phyloP scores from a whole-genome alignment of 106 monocot species.

The Apostasia ramifera region DNA sequence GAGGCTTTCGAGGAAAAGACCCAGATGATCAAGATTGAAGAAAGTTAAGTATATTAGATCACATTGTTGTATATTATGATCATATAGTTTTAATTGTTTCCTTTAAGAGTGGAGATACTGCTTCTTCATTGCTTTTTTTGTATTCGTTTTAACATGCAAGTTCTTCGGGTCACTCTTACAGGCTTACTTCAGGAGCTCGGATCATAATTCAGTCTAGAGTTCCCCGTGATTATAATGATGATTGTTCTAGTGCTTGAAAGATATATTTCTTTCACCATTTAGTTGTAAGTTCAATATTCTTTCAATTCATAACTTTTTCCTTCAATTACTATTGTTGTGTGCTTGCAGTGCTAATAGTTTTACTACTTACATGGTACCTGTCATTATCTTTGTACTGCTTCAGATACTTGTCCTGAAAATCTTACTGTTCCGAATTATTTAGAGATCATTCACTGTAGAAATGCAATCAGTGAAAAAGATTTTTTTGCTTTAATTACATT shows the following conservation, averaged over 20 bases:
- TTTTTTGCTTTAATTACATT: too few species aligned
- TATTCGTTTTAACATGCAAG: slow-evolving; percentile 1
- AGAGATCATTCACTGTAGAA: too few species aligned
- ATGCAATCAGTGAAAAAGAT: too few species aligned
- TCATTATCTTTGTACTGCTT: too few species aligned
- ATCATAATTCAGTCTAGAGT: slow-evolving; percentile 80
- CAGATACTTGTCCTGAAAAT: too few species aligned
- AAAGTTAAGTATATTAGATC: slow-evolving; percentile 62
- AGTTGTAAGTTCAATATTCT: not conserved
- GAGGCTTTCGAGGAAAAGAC: slow-evolving; percentile 61
- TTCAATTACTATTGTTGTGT: too few species aligned
- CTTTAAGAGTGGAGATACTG: not conserved
- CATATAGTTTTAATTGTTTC: not conserved
- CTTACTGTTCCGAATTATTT: too few species aligned
- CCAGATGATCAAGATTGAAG: slow-evolving; percentile 73
- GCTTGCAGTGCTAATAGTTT: too few species aligned
- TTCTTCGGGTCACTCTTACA: slow-evolving; percentile 24
- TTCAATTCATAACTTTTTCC: not conserved
- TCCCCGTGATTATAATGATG: slow-evolving; percentile 48
- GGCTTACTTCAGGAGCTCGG: slow-evolving; percentile 90
- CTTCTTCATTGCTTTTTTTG: not conserved
- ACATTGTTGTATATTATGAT: not conserved
- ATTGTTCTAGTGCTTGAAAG: slow-evolving; percentile 28
- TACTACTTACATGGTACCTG: too few species aligned
- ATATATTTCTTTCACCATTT: not conserved